Evolutionary conservation across 2,329 filamentous ascomycete genomes (phyloP).

Genomic region (Cyclaneusma minus): DNA sequence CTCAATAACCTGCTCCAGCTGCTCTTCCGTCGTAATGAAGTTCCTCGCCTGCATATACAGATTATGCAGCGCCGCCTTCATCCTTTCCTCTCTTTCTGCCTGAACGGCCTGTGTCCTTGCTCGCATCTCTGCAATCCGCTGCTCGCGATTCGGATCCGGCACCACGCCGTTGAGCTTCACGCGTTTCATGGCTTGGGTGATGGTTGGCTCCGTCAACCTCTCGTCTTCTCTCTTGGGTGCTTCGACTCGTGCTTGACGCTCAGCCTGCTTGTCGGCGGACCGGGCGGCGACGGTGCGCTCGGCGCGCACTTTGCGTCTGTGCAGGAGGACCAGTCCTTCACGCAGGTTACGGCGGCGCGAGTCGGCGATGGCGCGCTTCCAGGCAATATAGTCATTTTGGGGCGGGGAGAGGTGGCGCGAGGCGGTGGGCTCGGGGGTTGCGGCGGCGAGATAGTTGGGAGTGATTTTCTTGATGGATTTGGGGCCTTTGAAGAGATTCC

Average conservation of each 20-base stretch:
- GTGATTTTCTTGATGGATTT: slow-evolving; percentile 43
- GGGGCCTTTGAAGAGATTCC: slow-evolving; percentile 66
- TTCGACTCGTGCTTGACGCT: slow-evolving; percentile 31
- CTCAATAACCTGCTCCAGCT: slow-evolving; percentile 62
- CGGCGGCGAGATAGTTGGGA: slow-evolving; percentile 41
- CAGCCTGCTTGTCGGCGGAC: slow-evolving; percentile 30
- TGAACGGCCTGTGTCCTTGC: slow-evolving; percentile 25
- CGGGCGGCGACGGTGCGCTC: slow-evolving; percentile 21
- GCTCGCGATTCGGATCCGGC: slow-evolving; percentile 47
- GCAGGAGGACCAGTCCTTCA: slow-evolving; percentile 54
- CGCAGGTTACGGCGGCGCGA: slow-evolving; percentile 56
- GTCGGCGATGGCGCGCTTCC: slow-evolving; percentile 61
- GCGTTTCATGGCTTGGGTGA: slow-evolving; percentile 33
- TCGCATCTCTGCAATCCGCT: slow-evolving; percentile 30
- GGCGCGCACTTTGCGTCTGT: slow-evolving; percentile 40
- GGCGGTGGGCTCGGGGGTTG: slow-evolving; percentile 36
- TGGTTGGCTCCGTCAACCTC: slow-evolving; percentile 53
- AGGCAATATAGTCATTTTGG: slow-evolving; percentile 26
- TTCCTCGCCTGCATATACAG: slow-evolving; percentile 77
- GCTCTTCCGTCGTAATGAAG: slow-evolving; percentile 73
- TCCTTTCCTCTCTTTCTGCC: slow-evolving; percentile 37
- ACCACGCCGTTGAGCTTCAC: slow-evolving; percentile 32
- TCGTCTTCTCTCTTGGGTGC: slow-evolving; percentile 64
- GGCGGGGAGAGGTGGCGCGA: slow-evolving; percentile 7
- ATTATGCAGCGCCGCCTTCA: slow-evolving; percentile 61